Percentiles rank a stretch among this genome's conserved stretches.
Conservation (phyloP, 306 rosid species). For the Clitoria ternatea region DNA sequence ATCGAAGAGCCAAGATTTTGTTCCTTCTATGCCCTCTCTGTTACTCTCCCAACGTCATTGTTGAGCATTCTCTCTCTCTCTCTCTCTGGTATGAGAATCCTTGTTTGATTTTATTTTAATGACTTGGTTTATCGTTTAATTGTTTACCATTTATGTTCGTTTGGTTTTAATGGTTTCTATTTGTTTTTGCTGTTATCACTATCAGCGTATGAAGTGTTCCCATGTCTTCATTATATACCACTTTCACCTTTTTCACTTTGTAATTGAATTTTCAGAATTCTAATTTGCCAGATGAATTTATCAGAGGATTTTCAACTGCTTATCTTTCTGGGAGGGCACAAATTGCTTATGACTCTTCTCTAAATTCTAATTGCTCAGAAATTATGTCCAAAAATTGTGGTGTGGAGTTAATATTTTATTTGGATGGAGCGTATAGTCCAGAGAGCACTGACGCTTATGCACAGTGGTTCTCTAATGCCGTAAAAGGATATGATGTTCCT, state of each 20-base stretch:
- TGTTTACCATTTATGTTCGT: too few relatives aligned
- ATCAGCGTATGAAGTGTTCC: too few relatives aligned
- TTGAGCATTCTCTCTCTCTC: too few relatives aligned
- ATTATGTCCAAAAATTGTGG: conserved; percentile 29
- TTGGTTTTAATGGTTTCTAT: too few relatives aligned
- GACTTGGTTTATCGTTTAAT: too few relatives aligned
- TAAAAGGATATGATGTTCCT: conserved; percentile 26
- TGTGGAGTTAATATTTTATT: conserved; percentile 64
- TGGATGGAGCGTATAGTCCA: conserved; percentile 91
- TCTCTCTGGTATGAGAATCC: too few relatives aligned
- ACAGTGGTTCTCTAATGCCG: conserved; percentile 39
- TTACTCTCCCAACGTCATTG: too few relatives aligned
- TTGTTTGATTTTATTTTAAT: too few relatives aligned
- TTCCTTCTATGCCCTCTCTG: too few relatives aligned
- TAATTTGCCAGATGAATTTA: conserved; percentile 53
- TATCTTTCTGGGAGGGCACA: conserved; percentile 67
- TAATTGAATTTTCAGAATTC: conserved; percentile 31
- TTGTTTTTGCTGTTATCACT: too few relatives aligned
- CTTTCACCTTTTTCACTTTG: conserved; percentile 5
- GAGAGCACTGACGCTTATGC: conserved; percentile 74
- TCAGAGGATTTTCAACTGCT: conserved; percentile 66
- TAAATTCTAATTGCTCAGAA: conserved; percentile 25
- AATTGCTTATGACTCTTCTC: conserved; percentile 42
- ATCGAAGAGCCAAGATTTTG: too few relatives aligned
- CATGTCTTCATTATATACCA: neutral